Evolutionary conservation across 495 filamentous ascomycete genomes (phyloP).

Genomic region (Penicillium waksmanii): DNA sequence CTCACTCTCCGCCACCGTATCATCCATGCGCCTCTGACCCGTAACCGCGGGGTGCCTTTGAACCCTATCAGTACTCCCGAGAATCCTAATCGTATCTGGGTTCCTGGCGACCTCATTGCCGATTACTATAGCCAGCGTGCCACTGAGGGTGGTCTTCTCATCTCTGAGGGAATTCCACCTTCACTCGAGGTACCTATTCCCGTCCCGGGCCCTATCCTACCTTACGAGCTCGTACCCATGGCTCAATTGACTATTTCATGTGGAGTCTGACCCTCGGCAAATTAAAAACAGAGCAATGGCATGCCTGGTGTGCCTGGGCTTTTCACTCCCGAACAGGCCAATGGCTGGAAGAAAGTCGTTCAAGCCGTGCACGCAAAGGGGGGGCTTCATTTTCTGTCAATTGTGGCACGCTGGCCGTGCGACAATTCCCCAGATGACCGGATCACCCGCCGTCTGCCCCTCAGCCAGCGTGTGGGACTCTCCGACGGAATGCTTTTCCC

Average conservation of each 20-base stretch:
- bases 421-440: conserved; percentile 48
- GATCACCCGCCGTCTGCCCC: conserved; percentile 39
- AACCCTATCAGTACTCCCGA: conserved; percentile 45
- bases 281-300: conserved; percentile 37
- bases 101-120: conserved; percentile 48
- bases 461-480: conserved; percentile 48
- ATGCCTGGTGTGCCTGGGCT: conserved; percentile 56
- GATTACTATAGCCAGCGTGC: conserved; percentile 61
- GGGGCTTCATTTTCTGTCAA: conserved; percentile 56
- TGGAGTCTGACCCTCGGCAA: conserved; percentile 3
- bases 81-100: conserved; percentile 48
- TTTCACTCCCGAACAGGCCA: conserved; percentile 48
- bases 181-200: conserved; percentile 43
- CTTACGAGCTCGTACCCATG: not conserved
- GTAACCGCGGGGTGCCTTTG: conserved; percentile 49
- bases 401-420: conserved; percentile 57
- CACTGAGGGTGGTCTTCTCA: conserved; percentile 56
- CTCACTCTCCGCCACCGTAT: conserved; percentile 57
- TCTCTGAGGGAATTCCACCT: conserved; percentile 58
- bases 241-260: not conserved
- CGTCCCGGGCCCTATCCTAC: not conserved
- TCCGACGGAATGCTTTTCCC: conserved; percentile 40
- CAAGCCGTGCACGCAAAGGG: conserved; percentile 58
- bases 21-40: conserved; percentile 59
- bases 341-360: conserved; percentile 54